Percentiles rank a stretch among this genome's conserved stretches.
phyloP scores from a whole-genome alignment of 1,284 basidiomycete species.

The Cryptococcus sp. region DNA sequence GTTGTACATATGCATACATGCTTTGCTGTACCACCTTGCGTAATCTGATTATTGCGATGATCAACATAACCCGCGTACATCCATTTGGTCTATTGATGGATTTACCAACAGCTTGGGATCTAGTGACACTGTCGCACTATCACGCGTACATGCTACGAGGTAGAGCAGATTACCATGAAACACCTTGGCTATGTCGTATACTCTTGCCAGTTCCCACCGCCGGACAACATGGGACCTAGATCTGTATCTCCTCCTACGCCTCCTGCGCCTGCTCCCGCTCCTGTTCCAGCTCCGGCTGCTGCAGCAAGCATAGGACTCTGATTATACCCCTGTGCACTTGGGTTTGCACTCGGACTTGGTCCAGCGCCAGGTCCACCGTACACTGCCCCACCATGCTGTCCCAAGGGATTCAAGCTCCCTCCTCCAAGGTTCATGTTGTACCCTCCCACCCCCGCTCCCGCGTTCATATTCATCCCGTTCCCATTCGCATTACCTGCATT shows the following conservation, averaged over 20 bases:
- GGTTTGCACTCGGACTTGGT: constrained; percentile 3
- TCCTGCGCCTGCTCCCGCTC: background rate
- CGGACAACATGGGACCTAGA: background rate
- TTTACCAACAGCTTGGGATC: no score
- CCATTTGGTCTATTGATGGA: no score
- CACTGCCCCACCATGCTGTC: background rate
- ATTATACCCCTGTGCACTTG: constrained; percentile 3
- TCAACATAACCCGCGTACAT: no score
- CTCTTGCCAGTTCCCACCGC: background rate
- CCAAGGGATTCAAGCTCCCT: constrained; percentile 1
- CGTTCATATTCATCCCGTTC: constrained; percentile 8
- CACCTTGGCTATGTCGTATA: background rate
- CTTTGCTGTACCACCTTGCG: no score
- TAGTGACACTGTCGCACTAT: no score
- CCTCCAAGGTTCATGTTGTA: background rate
- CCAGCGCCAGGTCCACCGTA: background rate
- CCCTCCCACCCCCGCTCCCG: background rate
- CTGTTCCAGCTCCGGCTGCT: background rate
- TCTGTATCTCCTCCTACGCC: background rate
- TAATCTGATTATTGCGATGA: no score
- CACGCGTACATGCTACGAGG: no score
- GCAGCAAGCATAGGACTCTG: background rate
- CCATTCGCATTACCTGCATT: constrained; percentile 14
- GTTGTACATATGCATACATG: no score
- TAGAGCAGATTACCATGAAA: no score